These are phyloP conservation scores for Mucuna pruriens DNA, from an alignment of 306 rosid species.

Conservation along the genomic window DNA sequence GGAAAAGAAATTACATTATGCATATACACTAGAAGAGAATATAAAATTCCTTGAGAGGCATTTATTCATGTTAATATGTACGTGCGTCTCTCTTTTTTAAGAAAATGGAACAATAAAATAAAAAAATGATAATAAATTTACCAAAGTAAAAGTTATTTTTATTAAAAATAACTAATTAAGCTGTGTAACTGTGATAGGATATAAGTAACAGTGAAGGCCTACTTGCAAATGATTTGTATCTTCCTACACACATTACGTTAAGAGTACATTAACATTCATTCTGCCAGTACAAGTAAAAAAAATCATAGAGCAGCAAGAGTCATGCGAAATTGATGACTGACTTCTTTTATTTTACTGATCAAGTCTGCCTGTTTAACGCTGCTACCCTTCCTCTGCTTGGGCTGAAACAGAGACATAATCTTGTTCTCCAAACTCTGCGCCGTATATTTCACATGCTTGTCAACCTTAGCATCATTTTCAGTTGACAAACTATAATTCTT, in stretches of 20 bases:
- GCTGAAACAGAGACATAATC: conserved; percentile 65
- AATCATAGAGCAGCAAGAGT: conserved; percentile 45
- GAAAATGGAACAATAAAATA: neutral
- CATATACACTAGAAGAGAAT: neutral
- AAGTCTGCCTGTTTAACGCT: conserved; percentile 48
- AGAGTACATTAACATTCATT: conserved; percentile 11
- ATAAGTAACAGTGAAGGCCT: neutral
- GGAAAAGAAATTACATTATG: neutral
- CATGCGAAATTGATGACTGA: conserved; percentile 55
- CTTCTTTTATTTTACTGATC: conserved; percentile 54
- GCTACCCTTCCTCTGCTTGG: conserved; percentile 40
- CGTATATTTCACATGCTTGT: conserved; percentile 58
- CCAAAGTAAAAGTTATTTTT: neutral
- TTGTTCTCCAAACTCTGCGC: conserved; percentile 62
- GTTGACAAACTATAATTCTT: conserved; percentile 51
- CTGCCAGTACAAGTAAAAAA: conserved; percentile 18
- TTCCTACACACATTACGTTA: neutral
- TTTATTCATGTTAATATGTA: neutral
- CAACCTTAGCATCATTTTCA: conserved; percentile 58
- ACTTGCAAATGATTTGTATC: neutral
- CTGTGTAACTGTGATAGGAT: neutral
- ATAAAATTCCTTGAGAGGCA: neutral
- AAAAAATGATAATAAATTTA: neutral
- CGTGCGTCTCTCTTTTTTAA: neutral
- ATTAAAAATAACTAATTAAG: neutral